These are phyloP conservation scores for Starmera caribaea DNA, from an alignment of 805 yeast species.

Conservation along the genomic window DNA sequence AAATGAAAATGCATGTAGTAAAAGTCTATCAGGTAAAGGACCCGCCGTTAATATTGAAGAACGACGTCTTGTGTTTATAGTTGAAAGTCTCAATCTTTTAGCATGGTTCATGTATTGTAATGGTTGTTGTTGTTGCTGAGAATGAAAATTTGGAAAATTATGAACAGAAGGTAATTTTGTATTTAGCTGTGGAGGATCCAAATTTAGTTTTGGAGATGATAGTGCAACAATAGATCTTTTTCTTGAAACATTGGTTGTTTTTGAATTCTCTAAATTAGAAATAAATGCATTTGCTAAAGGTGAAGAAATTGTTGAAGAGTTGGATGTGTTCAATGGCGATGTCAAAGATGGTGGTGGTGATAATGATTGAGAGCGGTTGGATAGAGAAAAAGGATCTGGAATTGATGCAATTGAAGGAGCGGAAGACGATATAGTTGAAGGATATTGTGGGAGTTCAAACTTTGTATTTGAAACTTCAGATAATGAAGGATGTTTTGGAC, in stretches of 20 bases:
- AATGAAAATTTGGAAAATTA: slow-evolving; percentile 21
- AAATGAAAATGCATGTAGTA: slow-evolving; percentile 42
- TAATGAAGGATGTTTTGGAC: background rate
- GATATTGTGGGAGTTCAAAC: no score
- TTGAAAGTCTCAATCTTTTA: slow-evolving; percentile 40
- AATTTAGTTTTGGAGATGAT: slow-evolving; percentile 5
- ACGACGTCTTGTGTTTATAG: slow-evolving; percentile 35
- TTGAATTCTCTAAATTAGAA: slow-evolving; percentile 1
- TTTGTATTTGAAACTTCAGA: no score
- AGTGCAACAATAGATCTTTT: slow-evolving; percentile 7
- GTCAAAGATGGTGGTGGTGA: background rate
- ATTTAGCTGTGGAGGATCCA: slow-evolving; percentile 30
- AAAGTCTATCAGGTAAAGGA: slow-evolving; percentile 50
- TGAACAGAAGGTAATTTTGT: slow-evolving; percentile 26
- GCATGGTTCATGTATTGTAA: slow-evolving; percentile 48
- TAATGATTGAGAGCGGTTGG: slow-evolving; percentile 3
- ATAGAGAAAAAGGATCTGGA: background rate
- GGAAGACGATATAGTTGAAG: background rate
- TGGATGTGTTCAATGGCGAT: background rate
- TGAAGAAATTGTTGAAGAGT: background rate
- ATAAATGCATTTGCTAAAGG: background rate
- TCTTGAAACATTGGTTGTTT: slow-evolving; percentile 1
- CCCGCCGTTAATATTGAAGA: slow-evolving; percentile 50
- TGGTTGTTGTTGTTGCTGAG: slow-evolving; percentile 16
- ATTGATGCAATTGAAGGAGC: background rate